These are phyloP conservation scores for Arabis hirsuta DNA, from an alignment of 345 rosid species.

Conservation along the genomic window DNA sequence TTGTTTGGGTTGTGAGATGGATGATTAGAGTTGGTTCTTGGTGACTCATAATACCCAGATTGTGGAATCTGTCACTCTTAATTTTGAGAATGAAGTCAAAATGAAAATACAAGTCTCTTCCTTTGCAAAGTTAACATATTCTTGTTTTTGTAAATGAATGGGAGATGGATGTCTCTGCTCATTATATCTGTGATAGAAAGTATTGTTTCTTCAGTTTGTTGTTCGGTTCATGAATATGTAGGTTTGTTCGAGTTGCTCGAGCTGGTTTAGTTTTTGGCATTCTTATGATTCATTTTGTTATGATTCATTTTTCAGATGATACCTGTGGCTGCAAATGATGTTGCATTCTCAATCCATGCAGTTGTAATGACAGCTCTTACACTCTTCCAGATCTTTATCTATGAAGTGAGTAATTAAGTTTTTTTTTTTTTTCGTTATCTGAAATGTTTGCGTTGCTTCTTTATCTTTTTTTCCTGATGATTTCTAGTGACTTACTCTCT, in stretches of 20 bases:
- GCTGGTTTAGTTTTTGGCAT: conserved; percentile 13
- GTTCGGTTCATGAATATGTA: too few species aligned
- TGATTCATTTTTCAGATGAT: conserved; percentile 91
- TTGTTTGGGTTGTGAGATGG: not conserved
- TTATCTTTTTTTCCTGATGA: conserved; percentile 21
- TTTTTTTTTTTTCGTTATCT: not conserved
- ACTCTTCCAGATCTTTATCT: conserved; percentile 72
- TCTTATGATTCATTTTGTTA: conserved; percentile 2
- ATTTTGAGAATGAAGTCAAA: too few species aligned
- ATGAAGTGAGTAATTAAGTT: conserved; percentile 56
- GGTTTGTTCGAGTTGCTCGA: not conserved
- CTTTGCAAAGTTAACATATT: not conserved
- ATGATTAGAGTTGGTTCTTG: not conserved
- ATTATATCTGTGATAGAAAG: too few species aligned
- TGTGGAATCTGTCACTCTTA: too few species aligned
- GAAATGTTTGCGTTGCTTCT: not conserved
- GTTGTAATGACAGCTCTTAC: conserved; percentile 71
- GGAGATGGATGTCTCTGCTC: not conserved
- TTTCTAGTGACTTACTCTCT: conserved; percentile 18
- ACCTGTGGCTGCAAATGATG: conserved; percentile 93
- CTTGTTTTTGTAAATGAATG: not conserved
- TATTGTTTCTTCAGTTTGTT: not conserved
- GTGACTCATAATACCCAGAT: too few species aligned
- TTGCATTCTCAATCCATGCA: conserved; percentile 92
- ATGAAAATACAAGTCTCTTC: not conserved